A percentile compares a stretch with the other conserved stretches of the same genome.
phyloP scores from a whole-genome alignment of 2,329 filamentous ascomycete genomes.

The Paraphaeosphaeria sporulosa region DNA sequence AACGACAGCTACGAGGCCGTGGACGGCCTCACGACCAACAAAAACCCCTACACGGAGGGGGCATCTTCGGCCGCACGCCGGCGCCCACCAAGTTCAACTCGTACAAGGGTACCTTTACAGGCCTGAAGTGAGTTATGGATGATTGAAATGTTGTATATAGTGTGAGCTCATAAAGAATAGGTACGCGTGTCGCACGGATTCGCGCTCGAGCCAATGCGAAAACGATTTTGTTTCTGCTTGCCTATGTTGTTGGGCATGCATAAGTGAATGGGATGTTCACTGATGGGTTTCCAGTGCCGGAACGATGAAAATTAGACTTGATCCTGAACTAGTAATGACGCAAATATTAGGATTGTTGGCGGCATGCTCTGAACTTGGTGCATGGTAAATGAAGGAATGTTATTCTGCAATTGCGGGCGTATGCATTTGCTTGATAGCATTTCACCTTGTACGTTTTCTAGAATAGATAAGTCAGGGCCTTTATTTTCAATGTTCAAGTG shows the following conservation, averaged over 20 bases:
- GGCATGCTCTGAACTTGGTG: neutral
- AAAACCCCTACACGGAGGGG: slow-evolving; percentile 10
- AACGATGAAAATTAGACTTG: slow-evolving; percentile 5
- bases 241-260: neutral
- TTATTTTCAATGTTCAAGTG: neutral
- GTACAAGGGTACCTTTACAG: slow-evolving; percentile 7
- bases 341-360: neutral
- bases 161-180: neutral
- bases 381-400: neutral
- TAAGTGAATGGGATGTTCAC: too few relatives aligned
- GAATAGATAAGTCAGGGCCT: neutral
- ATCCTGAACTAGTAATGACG: too few relatives aligned
- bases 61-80: slow-evolving; percentile 10
- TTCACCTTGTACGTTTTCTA: neutral
- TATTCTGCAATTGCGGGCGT: neutral
- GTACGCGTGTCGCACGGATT: slow-evolving; percentile 9
- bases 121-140: neutral
- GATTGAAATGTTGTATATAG: neutral
- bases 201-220: slow-evolving; percentile 4
- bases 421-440: neutral
- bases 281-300: slow-evolving; percentile 7
- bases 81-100: slow-evolving; percentile 4
- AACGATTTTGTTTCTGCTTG: slow-evolving; percentile 9
- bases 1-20: slow-evolving; percentile 5
- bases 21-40: slow-evolving; percentile 8